Evolutionary conservation across 495 filamentous ascomycete species (phyloP).

Genomic region (Cercophora sp.): DNA sequence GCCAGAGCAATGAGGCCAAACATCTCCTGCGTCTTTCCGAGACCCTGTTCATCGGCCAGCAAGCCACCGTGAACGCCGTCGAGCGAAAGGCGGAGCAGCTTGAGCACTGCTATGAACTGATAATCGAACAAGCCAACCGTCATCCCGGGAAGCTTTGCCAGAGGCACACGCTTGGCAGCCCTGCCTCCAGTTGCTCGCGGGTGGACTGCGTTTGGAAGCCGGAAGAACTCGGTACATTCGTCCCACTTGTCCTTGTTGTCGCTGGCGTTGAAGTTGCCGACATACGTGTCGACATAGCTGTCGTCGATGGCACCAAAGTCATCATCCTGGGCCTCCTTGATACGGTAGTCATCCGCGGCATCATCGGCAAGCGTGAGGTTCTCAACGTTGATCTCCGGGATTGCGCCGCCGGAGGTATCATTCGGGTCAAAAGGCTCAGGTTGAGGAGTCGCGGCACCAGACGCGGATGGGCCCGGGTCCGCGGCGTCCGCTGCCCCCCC

Average conservation of each 20-base stretch:
- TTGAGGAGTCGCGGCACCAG: no score
- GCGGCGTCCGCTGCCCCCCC: no score
- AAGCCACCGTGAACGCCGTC: slow-evolving; percentile 21
- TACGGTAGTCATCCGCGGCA: not conserved
- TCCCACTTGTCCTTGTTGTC: slow-evolving; percentile 11
- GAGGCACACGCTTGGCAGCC: slow-evolving; percentile 14
- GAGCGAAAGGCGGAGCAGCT: slow-evolving; percentile 12
- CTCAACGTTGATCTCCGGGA: no score
- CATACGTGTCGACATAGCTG: slow-evolving; percentile 18
- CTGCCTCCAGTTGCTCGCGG: not conserved
- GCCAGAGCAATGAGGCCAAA: slow-evolving; percentile 19
- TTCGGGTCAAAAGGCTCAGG: no score
- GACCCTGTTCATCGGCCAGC: slow-evolving; percentile 26
- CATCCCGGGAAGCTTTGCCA: slow-evolving; percentile 22
- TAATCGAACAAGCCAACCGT: slow-evolving; percentile 26
- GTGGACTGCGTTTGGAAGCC: not conserved
- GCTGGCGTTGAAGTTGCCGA: slow-evolving; percentile 24
- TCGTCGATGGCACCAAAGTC: slow-evolving; percentile 18
- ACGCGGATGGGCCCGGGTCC: no score
- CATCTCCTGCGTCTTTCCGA: slow-evolving; percentile 30
- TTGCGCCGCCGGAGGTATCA: no score
- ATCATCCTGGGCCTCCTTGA: slow-evolving; percentile 11
- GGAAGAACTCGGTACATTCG: slow-evolving; percentile 19
- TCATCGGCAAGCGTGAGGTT: not conserved
- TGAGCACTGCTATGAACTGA: slow-evolving; percentile 26